phyloP scores from a whole-genome alignment of 306 rosid species.

The Crataegus laevigata region DNA sequence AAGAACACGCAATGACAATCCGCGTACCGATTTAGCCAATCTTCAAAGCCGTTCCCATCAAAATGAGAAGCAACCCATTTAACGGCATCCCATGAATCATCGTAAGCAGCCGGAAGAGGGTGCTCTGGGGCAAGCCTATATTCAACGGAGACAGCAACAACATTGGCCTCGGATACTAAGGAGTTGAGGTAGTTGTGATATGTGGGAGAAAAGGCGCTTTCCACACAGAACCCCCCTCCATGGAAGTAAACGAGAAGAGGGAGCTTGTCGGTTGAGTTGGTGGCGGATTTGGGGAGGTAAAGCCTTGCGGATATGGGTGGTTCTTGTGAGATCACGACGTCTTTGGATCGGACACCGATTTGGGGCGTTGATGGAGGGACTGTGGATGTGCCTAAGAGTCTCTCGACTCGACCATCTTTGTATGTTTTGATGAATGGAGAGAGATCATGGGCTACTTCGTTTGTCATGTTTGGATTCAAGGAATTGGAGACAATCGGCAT shows the following conservation, averaged over 20 bases:
- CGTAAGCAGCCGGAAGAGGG: slow-evolving; percentile 19
- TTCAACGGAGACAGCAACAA: slow-evolving; percentile 11
- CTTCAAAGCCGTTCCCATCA: slow-evolving; percentile 16
- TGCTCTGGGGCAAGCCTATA: slow-evolving; percentile 25
- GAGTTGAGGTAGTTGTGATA: slow-evolving; percentile 16
- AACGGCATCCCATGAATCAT: slow-evolving; percentile 47
- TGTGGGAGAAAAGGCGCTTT: not conserved
- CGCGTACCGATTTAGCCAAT: slow-evolving; percentile 40
- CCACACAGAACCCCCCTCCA: slow-evolving; percentile 29
- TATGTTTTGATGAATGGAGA: not conserved
- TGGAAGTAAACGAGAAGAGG: slow-evolving; percentile 24
- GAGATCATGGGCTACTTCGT: not conserved
- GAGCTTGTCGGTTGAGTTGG: slow-evolving; percentile 1
- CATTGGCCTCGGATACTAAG: slow-evolving; percentile 11
- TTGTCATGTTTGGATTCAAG: not conserved
- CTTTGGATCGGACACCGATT: slow-evolving; percentile 24
- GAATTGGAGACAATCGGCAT: no score
- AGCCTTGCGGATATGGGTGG: slow-evolving; percentile 26
- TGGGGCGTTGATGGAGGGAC: slow-evolving; percentile 25
- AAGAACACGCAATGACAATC: slow-evolving; percentile 26
- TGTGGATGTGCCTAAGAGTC: not conserved
- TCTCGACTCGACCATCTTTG: slow-evolving; percentile 2
- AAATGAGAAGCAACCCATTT: slow-evolving; percentile 36
- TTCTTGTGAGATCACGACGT: not conserved
- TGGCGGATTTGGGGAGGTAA: slow-evolving; percentile 8